These are phyloP conservation scores for Trichoderma sp. DNA, from an alignment of 2,329 filamentous ascomycete genomes.

Conservation along the genomic window DNA sequence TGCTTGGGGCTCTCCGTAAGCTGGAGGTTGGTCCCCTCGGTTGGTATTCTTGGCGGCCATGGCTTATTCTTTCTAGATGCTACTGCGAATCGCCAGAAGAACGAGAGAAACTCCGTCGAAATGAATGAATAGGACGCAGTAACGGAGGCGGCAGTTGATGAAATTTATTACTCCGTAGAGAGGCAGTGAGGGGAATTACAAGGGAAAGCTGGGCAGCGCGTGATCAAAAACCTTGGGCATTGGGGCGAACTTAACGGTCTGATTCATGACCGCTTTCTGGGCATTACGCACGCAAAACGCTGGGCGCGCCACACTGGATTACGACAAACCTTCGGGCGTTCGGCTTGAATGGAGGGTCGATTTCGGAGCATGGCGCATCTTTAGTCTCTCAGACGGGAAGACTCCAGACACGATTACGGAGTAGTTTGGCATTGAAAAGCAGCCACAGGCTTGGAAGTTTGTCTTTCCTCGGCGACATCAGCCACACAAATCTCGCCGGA, in stretches of 20 bases:
- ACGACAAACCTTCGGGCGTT: conserved; percentile 7
- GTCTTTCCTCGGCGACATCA: not conserved
- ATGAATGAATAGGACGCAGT: not conserved
- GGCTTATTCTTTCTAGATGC: not conserved
- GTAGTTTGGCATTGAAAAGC: not conserved
- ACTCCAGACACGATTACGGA: not conserved
- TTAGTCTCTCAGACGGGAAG: not conserved
- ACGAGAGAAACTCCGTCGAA: not conserved
- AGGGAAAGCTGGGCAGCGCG: not conserved
- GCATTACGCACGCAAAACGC: conserved; percentile 13
- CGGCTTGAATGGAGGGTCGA: not conserved
- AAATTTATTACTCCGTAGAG: not conserved
- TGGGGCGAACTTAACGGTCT: conserved; percentile 1
- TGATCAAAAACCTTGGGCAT: not conserved
- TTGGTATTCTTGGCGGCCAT: conserved; percentile 5
- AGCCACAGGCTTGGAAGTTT: not conserved
- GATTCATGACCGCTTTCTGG: not conserved
- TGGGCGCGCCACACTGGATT: conserved; percentile 14
- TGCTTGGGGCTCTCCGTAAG: conserved; percentile 44
- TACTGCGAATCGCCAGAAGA: not conserved
- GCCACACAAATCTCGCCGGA: not conserved
- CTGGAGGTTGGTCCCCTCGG: conserved; percentile 48
- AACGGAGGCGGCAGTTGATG: too few species aligned
- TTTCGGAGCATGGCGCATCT: not conserved
- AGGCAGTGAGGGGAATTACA: not conserved